Base-by-base conservation (phyloP, 129 eudicot species). In the Tanacetum coccineum region DNA sequence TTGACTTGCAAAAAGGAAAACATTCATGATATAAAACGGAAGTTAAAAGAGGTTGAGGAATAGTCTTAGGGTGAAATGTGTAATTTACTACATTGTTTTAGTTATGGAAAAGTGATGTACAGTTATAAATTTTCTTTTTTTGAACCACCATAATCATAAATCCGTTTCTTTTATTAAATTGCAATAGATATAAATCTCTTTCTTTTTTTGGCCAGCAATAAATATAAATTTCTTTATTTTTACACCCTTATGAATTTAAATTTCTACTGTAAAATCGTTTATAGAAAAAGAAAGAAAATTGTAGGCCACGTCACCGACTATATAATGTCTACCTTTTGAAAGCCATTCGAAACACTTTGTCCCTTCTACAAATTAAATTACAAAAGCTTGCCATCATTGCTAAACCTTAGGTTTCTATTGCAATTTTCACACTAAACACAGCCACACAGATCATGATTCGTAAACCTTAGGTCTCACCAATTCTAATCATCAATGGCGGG, bases 401-500 rank as follows among this genome's bases (percentile, higher is more conserved):
- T 59, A n/a, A n/a, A n/a, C n/a, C n/a, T n/a, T n/a, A n/a, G n/a
- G n/a, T n/a, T n/a, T n/a, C n/a, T n/a, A n/a, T n/a, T 56, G 9
- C 30, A 46, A 46, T 15, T 22, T 19, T 50, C 76, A 60, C 52
- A 19, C 39, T 7, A 62, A 11, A 4, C 36, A 32, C 52, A 13
- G 26, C 61, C 19, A 62, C 46, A 59, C 53, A 51, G 50, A 57
- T 66, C 40, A 57, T 40, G 73, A 32, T 48, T 28, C 51, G 47
- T 19, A 66, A 47, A 59, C 62, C 55, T 59, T 67, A 74, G 51
- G 18, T 9, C 42, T 66, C 68, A 57, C 68, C 17, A 66, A 32
- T 50, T 58, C 61, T 17, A 25, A 45, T 32, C 69, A 40, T 59
- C 69, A 50, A 75, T 75, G 79, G 64, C 64, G 22, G 79, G 79